phyloP scores from a whole-genome alignment of 345 rosid genomes.

The Hypericum androsaemum region DNA sequence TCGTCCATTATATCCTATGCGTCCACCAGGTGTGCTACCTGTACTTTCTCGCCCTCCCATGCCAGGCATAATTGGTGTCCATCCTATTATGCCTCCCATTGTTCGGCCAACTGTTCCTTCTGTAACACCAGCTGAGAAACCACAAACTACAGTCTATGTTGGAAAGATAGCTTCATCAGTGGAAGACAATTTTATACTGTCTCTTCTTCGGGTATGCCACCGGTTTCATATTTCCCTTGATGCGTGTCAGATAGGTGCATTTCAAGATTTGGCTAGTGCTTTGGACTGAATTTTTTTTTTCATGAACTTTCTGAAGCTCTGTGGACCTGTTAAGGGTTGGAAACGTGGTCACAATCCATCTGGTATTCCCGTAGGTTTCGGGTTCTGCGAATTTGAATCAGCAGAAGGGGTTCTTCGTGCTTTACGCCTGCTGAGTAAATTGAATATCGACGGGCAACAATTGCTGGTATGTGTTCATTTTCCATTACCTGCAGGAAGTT shows the following conservation, averaged over 20 bases:
- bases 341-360: constrained; percentile 76
- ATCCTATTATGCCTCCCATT: constrained; percentile 56
- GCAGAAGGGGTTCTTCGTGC: constrained; percentile 98
- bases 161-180: constrained; percentile 89
- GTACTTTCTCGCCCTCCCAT: constrained; percentile 49
- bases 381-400: constrained; percentile 91
- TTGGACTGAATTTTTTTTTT: background rate
- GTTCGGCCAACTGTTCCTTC: constrained; percentile 66
- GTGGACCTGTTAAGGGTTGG: constrained; percentile 94
- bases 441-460: constrained; percentile 86
- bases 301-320: constrained; percentile 40
- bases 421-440: constrained; percentile 76
- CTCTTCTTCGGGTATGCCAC: constrained; percentile 58
- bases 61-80: constrained; percentile 65
- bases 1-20: constrained; percentile 74
- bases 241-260: constrained; percentile 6
- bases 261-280: background rate
- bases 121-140: constrained; percentile 70
- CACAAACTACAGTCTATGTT: constrained; percentile 89
- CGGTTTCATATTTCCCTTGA: background rate
- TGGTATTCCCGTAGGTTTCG: constrained; percentile 78
- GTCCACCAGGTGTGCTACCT: constrained; percentile 67
- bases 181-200: constrained; percentile 78
- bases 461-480: constrained; percentile 42
- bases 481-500: background rate